Conservation (phyloP, 2,329 filamentous ascomycete species). For the Ceratocystis eucalypticola region DNA sequence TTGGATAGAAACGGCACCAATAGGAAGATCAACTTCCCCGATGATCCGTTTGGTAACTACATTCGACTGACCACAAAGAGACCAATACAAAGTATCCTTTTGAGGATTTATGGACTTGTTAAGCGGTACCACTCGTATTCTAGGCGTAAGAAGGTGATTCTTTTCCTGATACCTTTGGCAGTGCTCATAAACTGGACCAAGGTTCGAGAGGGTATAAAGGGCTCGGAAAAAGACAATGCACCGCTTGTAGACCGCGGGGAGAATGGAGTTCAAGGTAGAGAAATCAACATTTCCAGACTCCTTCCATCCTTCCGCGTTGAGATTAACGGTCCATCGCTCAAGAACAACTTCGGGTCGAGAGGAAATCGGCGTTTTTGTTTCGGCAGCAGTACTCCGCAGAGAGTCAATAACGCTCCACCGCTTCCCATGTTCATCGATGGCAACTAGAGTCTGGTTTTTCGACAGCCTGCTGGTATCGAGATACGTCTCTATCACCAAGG, state of each 20-base stretch:
- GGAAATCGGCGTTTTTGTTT: conserved; percentile 26
- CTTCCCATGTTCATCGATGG: conserved; percentile 79
- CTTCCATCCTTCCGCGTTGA: conserved; percentile 10
- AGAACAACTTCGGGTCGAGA: conserved; percentile 62
- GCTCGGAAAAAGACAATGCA: conserved; percentile 89
- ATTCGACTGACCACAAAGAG: conserved; percentile 51
- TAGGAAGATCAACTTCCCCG: conserved; percentile 71
- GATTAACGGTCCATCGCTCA: conserved; percentile 68
- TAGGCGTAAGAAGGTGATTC: conserved; percentile 46
- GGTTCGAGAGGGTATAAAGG: conserved; percentile 42
- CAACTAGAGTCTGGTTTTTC: conserved; percentile 72
- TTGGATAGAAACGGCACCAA: conserved; percentile 67
- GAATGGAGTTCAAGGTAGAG: conserved; percentile 33
- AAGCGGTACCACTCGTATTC: conserved; percentile 58
- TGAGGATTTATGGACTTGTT: not conserved
- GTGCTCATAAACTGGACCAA: conserved; percentile 53
- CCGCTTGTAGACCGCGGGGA: conserved; percentile 93
- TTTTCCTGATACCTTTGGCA: conserved; percentile 40
- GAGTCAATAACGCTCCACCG: conserved; percentile 85
- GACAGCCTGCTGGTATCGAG: conserved; percentile 68
- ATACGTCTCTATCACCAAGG: conserved; percentile 81
- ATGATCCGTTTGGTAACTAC: conserved; percentile 67
- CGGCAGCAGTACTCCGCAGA: conserved; percentile 46
- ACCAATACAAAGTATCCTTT: conserved; percentile 54
- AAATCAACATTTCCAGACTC: conserved; percentile 48